A percentile compares a stretch with the other conserved stretches of the same genome.
Conservation (phyloP, 1,284 basidiomycete genomes). For the Trametes sp. region DNA sequence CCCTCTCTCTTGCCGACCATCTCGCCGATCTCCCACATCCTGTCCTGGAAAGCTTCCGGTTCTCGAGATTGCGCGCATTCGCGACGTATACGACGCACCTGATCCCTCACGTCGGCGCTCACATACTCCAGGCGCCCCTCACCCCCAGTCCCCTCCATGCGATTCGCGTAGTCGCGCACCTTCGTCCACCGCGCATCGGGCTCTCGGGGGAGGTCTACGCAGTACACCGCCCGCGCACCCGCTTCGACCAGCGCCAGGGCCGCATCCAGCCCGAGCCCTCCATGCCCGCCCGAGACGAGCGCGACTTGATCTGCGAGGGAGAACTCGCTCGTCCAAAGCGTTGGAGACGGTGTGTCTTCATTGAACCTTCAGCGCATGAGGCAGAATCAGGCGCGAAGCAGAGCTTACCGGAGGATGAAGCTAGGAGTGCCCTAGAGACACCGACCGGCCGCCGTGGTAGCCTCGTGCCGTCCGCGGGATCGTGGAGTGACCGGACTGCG, state of each 20-base stretch:
- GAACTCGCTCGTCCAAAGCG: constrained; percentile 72
- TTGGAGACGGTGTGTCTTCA: constrained; percentile 28
- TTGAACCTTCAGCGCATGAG: not conserved
- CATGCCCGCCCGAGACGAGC: constrained; percentile 79
- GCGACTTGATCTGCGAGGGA: constrained; percentile 74
- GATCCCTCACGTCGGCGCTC: constrained; percentile 67
- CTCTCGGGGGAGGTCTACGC: constrained; percentile 70
- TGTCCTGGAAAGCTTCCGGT: constrained; percentile 26
- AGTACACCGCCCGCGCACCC: constrained; percentile 79
- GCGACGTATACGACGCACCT: constrained; percentile 38
- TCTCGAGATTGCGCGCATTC: too few species aligned
- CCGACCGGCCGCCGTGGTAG: not conserved
- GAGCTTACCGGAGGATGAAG: not conserved
- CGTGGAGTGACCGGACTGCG: not conserved
- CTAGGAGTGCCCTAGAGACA: not conserved
- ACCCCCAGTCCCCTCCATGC: constrained; percentile 43
- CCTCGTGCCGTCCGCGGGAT: not conserved
- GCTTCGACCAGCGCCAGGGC: constrained; percentile 79
- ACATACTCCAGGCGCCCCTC: constrained; percentile 69
- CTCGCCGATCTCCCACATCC: constrained; percentile 61
- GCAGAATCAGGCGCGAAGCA: not conserved
- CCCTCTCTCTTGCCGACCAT: constrained; percentile 70
- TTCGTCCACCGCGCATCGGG: constrained; percentile 74
- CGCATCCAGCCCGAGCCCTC: constrained; percentile 85
- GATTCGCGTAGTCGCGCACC: constrained; percentile 59